Evolutionary conservation across 108 stramenopile genomes (phyloP), one percentile per base, ranked within the genome.

Genomic region (Skeletonema marinoi): DNA sequence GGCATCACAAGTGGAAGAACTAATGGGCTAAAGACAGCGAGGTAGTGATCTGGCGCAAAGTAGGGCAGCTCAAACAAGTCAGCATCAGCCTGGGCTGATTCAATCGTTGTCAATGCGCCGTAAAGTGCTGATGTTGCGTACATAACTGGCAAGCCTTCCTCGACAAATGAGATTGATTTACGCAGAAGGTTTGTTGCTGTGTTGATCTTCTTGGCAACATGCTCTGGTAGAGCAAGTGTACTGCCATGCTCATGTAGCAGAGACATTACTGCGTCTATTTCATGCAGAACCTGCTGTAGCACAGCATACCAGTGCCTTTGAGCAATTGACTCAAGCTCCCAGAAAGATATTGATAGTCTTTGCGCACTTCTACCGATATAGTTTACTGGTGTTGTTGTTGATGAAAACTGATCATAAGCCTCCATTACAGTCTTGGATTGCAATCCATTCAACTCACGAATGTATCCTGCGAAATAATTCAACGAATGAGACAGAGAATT

Each of bases 1-100:
- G 92, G 89, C 63, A 90, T 30, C n/a, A 89, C n/a, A 14, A 92
- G 60, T 4, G 92, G 92, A 76, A 92, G 85, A 6, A 92, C 62
- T n/a, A 92, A 44, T 14, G 92, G 92, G 11, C 81, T 70, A 56
- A 92, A 88, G 8, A 92, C 82, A 5, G 92, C 92, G 11, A 86
- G 60, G 66, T 84, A 87, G 72, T 92, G 92, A 66, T 92, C 92
- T n/a, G 69, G 13, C 4, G 86, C 85, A 60, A 90, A 89, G 51
- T 87, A 73, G 12, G 78, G 65, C 32, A 83, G 66, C 62, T 84
- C 85, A 59, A 85, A 42, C 31, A 85, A 60, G 31, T 56, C 39
- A 63, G 56, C 38, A 73, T 85, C 70, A 11, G 35, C 76, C 32
- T 41, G 65, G 32, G 72, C 65, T 35, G 51, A 60, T 59, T 82